Percentiles rank a stretch among this genome's conserved stretches.
Evolutionary conservation across 495 filamentous ascomycete genomes (phyloP).

Genomic region (Aspergillus hancockii): DNA sequence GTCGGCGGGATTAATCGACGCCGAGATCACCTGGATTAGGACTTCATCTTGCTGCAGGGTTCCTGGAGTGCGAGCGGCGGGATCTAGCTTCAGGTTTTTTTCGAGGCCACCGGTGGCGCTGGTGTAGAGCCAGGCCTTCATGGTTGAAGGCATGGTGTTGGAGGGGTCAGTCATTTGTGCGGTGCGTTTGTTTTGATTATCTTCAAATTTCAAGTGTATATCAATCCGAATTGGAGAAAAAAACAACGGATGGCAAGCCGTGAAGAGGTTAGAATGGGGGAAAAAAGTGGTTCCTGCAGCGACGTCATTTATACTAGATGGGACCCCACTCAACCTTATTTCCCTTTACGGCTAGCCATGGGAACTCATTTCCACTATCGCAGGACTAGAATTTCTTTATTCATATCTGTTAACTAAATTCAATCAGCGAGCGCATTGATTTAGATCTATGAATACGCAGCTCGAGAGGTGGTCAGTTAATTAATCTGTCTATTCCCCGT

Average conservation of each 20-base stretch:
- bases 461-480: no score
- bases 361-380: no score
- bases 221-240: neutral
- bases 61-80: conserved; percentile 42
- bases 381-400: no score
- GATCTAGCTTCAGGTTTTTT: conserved; percentile 55
- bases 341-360: no score
- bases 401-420: no score
- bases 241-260: neutral
- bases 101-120: conserved; percentile 51
- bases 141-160: conserved; percentile 37
- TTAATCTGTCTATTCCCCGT: no score
- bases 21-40: conserved; percentile 57
- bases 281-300: no score
- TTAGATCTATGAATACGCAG: no score
- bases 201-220: neutral
- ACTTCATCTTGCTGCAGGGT: conserved; percentile 41
- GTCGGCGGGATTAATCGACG: conserved; percentile 68
- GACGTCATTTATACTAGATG: no score
- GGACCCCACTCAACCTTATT: no score
- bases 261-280: neutral
- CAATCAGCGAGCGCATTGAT: no score
- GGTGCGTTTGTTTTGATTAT: neutral
- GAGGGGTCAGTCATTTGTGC: conserved; percentile 10
- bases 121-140: conserved; percentile 66